Evolutionary conservation across 306 rosid genomes (phyloP).

Genomic region (Gillenia trifoliata): DNA sequence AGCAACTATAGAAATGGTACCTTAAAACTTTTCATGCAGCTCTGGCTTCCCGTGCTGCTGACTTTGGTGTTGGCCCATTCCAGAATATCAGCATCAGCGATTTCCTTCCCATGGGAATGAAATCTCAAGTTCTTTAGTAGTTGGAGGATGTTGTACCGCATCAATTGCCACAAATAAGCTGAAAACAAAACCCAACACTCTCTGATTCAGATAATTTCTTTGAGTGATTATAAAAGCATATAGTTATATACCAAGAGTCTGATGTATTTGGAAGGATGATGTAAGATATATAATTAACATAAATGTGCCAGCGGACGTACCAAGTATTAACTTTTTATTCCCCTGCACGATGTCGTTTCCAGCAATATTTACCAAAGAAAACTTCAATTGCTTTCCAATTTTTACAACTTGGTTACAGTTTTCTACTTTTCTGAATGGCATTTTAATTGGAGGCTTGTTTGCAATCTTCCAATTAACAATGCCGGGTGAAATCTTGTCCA

Average conservation of each 20-base stretch:
- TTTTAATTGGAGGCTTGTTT: constrained; percentile 92
- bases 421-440: constrained; percentile 98
- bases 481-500: constrained; percentile 87
- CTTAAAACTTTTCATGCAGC: constrained; percentile 78
- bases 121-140: constrained; percentile 86
- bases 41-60: constrained; percentile 61
- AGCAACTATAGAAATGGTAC: constrained; percentile 28
- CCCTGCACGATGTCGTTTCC: constrained; percentile 98
- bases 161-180: constrained; percentile 98
- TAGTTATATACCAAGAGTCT: neutral
- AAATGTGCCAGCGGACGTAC: constrained; percentile 31
- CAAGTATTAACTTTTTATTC: constrained; percentile 80
- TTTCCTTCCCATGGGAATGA: constrained; percentile 89
- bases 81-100: constrained; percentile 79
- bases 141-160: constrained; percentile 87
- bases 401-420: constrained; percentile 95
- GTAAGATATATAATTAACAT: neutral
- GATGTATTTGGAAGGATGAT: neutral
- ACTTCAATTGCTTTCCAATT: constrained; percentile 84
- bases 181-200: constrained; percentile 21
- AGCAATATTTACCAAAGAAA: constrained; percentile 90
- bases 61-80: constrained; percentile 94
- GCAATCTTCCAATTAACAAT: constrained; percentile 94
- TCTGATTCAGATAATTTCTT: constrained; percentile 7
- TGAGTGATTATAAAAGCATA: neutral